Evolutionary conservation across 345 rosid genomes (phyloP).

Genomic region (Acer saccharum): DNA sequence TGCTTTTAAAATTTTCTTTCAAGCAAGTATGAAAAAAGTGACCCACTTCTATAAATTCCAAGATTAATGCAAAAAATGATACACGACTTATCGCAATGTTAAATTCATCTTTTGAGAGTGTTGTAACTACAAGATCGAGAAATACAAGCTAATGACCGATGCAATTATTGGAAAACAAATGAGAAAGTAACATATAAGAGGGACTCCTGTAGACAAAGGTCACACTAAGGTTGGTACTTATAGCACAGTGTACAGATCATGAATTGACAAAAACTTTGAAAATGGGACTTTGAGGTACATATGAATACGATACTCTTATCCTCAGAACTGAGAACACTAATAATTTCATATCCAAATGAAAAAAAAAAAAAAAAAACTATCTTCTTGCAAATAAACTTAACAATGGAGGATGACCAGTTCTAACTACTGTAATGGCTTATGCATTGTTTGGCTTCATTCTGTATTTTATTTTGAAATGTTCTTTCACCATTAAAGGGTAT

Average conservation of each 20-base stretch:
- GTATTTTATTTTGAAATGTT: neutral
- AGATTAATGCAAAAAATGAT: neutral
- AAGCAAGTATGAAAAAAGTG: neutral
- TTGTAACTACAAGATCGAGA: neutral
- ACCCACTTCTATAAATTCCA: neutral
- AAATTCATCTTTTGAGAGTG: neutral
- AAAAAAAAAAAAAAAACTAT: neutral
- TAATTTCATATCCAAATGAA: neutral
- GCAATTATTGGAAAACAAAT: no score
- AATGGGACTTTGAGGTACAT: neutral
- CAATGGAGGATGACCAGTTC: neutral
- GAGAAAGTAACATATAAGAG: neutral
- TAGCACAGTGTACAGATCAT: neutral
- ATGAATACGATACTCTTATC: neutral
- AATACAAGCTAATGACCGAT: neutral
- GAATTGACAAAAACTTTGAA: neutral
- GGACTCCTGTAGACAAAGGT: neutral
- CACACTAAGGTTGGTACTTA: neutral
- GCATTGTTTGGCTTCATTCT: neutral
- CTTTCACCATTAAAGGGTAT: neutral
- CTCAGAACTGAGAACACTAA: neutral
- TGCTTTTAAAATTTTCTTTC: constrained; percentile 4
- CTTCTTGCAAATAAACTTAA: constrained; percentile 2
- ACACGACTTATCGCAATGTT: neutral
- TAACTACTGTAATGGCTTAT: neutral